Base-by-base conservation (phyloP, 352 stramenopile species). In the Globisporangium lucens region DNA sequence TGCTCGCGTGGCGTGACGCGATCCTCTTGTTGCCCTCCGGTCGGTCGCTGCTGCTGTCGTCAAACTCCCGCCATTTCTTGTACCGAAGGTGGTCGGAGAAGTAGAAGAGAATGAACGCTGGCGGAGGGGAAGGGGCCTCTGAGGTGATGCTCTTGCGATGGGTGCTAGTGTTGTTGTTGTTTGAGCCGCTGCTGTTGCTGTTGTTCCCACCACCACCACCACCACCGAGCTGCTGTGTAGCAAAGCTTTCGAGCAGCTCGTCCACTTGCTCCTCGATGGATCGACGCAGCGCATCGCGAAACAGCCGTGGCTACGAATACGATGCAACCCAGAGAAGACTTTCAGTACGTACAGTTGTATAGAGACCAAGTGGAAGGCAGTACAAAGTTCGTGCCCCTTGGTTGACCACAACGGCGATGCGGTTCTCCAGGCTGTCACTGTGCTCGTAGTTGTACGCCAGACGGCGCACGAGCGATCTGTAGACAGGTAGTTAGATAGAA, bases 391-490 rank as follows among this genome's bases (percentile, higher is more conserved):
- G 43, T 60, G 83, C 78, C 38, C 69, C 64, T 69, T 86, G 72
- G 43, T 84, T 79, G 22, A 78, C 63, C 2, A 57, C 33, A 7
- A 65, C 56, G 51, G 66, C 70, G 24, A 77, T 70, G 27, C 71
- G 68, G 47, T 71, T 66, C 29, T 85, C 75, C 3, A 70, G 20
- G 15, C 41, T 72, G 24, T 74, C 66, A 5, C 64, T 49, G 29
- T 68, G 71, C 52, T 90, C 82, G 61, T 87, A 88, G 56, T 86
- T 76, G 65, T 67, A 75, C 0, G 82, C 82, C 41, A 86, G 56
- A 41, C 73, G 76, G 13, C 46, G 53, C 7, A 76, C 70, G 7
- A 88, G 41, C 36, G 69, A 81, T 52, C 81, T 89, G 24, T 0
- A 10, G 17, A 20, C 20, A 65, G 24, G 1, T 43, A 53, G 47